Evolutionary conservation across 768 basidiomycete species (phyloP), one percentile per base, ranked within the genome.

Genomic region (Collybia sordida): DNA sequence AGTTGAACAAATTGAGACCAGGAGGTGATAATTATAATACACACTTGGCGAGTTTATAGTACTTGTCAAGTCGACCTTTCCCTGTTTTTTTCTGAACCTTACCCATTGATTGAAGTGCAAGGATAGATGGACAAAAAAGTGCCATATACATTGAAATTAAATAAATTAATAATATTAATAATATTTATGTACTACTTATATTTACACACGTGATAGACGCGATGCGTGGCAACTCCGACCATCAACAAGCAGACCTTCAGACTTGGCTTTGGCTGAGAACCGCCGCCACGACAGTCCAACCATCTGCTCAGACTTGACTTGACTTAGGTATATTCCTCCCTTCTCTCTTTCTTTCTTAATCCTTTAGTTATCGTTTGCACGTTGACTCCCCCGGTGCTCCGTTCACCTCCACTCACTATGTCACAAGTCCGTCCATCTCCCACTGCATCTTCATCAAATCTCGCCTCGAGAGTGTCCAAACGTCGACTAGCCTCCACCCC

Each of bases 71-170:
- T 62, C 94, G 92, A 59, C 90, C 92, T 71, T 96, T 96, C 56
- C 93, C 94, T 21, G 93, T 94, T 79, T 96, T 97, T 75, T 95
- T 96, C 69, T 92, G 88, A n/a, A 80, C 72, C 60, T 88, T 88
- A 39, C 78, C 83, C 88, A 90, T 89, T 31, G 28, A 19, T 54
- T n/a, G n/a, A n/a, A n/a, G n/a, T n/a, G n/a, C n/a, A n/a, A n/a
- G n/a, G n/a, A n/a, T n/a, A n/a, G n/a, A n/a, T n/a, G n/a, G n/a
- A n/a, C n/a, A n/a, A n/a, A n/a, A n/a, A n/a, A n/a, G n/a, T n/a
- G n/a, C n/a, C n/a, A n/a, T n/a, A n/a, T n/a, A n/a, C n/a, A n/a
- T n/a, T n/a, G n/a, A n/a, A n/a, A n/a, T n/a, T n/a, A n/a, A n/a
- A n/a, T n/a, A n/a, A n/a, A n/a, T n/a, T n/a, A n/a, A n/a, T n/a